A percentile compares a stretch with the other conserved stretches of the same genome.
These are phyloP conservation scores for Mycena indigotica DNA, from an alignment of 768 basidiomycete species.

Conservation along the genomic window DNA sequence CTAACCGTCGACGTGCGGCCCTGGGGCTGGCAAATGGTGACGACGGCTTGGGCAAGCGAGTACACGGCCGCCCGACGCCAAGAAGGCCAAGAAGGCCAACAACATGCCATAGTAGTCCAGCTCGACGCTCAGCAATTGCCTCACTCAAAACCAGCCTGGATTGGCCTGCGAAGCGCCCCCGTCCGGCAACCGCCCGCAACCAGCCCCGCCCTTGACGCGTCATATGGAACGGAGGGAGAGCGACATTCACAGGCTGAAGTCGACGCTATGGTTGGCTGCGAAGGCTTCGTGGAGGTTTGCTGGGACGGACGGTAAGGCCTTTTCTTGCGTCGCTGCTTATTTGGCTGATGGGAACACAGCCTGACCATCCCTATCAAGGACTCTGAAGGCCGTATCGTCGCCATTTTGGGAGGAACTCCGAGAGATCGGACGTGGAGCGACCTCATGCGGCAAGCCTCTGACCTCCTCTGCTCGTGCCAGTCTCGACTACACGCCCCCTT, in stretches of 20 bases:
- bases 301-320: constrained; percentile 9
- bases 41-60: neutral
- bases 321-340: neutral
- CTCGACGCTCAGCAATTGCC: neutral
- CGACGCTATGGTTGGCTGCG: too few relatives aligned
- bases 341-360: neutral
- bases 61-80: neutral
- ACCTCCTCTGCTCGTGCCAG: neutral
- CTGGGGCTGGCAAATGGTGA: neutral
- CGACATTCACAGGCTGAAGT: neutral
- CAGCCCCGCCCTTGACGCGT: neutral
- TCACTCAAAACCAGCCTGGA: constrained; percentile 11
- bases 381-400: neutral
- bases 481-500: neutral
- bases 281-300: neutral
- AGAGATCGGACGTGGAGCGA: neutral
- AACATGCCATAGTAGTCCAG: neutral
- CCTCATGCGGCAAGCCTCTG: neutral
- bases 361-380: constrained; percentile 12
- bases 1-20: neutral
- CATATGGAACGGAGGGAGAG: too few relatives aligned
- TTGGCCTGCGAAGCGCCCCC: neutral
- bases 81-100: neutral
- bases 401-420: constrained; percentile 6
- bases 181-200: neutral